Conservation (phyloP, 495 filamentous ascomycete species). For the Tuber aestivum region DNA sequence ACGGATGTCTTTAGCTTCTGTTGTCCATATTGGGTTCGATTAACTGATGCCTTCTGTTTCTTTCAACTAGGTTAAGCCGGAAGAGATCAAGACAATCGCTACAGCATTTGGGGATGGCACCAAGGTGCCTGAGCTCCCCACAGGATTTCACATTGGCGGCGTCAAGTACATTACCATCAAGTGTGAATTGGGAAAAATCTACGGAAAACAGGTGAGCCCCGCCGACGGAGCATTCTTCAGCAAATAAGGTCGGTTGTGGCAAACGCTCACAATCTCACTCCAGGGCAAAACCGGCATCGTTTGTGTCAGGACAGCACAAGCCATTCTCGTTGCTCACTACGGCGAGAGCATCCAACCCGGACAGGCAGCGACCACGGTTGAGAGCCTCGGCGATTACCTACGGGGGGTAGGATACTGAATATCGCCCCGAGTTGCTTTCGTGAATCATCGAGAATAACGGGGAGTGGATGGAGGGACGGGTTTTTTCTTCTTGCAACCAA, state of each 20-base stretch:
- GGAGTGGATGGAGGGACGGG: not conserved
- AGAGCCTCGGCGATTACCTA: slow-evolving; percentile 69
- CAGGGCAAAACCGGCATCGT: slow-evolving; percentile 77
- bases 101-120: slow-evolving; percentile 49
- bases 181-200: slow-evolving; percentile 69
- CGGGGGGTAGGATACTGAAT: slow-evolving; percentile 61
- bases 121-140: slow-evolving; percentile 49
- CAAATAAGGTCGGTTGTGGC: not conserved
- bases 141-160: slow-evolving; percentile 63
- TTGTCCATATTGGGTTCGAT: not conserved
- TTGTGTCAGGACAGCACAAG: slow-evolving; percentile 74
- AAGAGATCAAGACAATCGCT: slow-evolving; percentile 56
- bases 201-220: slow-evolving; percentile 68
- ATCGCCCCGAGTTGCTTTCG: not conserved
- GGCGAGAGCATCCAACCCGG: slow-evolving; percentile 61
- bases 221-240: not conserved
- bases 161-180: slow-evolving; percentile 68
- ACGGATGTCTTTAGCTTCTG: not conserved
- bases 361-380: slow-evolving; percentile 58
- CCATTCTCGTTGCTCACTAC: slow-evolving; percentile 82
- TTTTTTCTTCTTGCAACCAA: not conserved
- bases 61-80: slow-evolving; percentile 49
- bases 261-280: not conserved
- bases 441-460: not conserved
- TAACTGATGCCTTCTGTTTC: slow-evolving; percentile 5